Percentiles rank a stretch among this genome's conserved stretches.
Evolutionary conservation across 2,329 filamentous ascomycete genomes (phyloP).

Genomic region (Exophiala mesophila): DNA sequence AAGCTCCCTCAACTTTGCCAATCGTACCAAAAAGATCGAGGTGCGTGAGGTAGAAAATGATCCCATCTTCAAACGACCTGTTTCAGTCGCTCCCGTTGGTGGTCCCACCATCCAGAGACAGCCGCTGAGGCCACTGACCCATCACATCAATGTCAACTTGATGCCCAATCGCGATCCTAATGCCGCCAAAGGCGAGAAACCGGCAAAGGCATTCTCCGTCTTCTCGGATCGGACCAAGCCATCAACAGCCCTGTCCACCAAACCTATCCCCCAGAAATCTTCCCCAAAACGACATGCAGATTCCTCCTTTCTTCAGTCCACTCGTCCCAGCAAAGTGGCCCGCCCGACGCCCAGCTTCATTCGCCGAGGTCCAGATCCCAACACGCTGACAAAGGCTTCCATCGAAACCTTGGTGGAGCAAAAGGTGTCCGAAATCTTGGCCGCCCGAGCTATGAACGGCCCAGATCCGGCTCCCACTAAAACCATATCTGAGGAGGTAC

Average conservation of each 20-base stretch:
- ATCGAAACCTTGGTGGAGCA: constrained; percentile 91
- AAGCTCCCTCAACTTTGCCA: constrained; percentile 91
- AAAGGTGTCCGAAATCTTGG: constrained; percentile 84
- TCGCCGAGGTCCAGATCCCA: constrained; percentile 23
- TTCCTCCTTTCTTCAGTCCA: constrained; percentile 22
- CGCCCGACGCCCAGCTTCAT: constrained; percentile 28
- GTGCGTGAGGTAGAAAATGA: constrained; percentile 94
- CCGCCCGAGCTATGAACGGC: constrained; percentile 44
- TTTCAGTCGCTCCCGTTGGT: constrained; percentile 35
- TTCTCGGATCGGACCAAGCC: constrained; percentile 69
- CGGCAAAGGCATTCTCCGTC: constrained; percentile 78
- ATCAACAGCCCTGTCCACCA: constrained; percentile 26
- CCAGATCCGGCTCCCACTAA: constrained; percentile 39
- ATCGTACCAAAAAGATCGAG: constrained; percentile 92
- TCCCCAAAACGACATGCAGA: constrained; percentile 39
- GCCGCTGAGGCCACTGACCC: constrained; percentile 70
- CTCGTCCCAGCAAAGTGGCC: constrained; percentile 45
- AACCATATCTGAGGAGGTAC: constrained; percentile 68
- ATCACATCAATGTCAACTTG: constrained; percentile 68
- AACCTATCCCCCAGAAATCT: constrained; percentile 33
- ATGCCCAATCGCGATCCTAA: constrained; percentile 47
- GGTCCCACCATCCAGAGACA: constrained; percentile 56
- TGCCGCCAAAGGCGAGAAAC: constrained; percentile 59
- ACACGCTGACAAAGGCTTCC: constrained; percentile 53
- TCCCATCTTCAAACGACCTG: constrained; percentile 74